These are phyloP conservation scores for Cardamine resedifolia DNA, from an alignment of 345 rosid genomes.

Conservation along the genomic window DNA sequence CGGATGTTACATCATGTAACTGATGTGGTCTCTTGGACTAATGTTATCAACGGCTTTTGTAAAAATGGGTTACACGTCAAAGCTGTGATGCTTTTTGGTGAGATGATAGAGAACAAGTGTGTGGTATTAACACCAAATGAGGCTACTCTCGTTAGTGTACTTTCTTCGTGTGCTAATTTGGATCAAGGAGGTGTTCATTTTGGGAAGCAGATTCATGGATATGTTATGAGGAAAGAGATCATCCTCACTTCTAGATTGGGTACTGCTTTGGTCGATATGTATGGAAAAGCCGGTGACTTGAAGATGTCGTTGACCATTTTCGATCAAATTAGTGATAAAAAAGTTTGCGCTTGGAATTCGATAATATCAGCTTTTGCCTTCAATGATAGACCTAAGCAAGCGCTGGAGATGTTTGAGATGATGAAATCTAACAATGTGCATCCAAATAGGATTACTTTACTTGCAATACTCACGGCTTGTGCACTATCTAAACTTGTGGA, in stretches of 20 bases:
- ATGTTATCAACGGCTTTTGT: conserved; percentile 59
- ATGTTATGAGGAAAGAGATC: conserved; percentile 43
- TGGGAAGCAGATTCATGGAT: conserved; percentile 72
- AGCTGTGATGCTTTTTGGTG: conserved; percentile 46
- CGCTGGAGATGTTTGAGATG: too few relatives aligned
- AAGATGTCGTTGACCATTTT: conserved; percentile 44
- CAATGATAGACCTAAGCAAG: too few relatives aligned
- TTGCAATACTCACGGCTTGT: conserved; percentile 65
- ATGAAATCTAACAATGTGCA: too few relatives aligned
- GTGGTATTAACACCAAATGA: conserved; percentile 54
- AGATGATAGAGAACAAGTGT: conserved; percentile 43
- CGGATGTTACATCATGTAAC: too few relatives aligned
- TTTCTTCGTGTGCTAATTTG: conserved; percentile 62
- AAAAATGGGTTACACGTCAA: conserved; percentile 43
- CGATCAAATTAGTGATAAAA: conserved; percentile 32
- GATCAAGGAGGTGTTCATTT: conserved; percentile 42
- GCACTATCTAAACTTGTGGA: conserved; percentile 53
- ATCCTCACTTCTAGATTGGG: conserved; percentile 41
- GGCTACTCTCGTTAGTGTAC: conserved; percentile 58
- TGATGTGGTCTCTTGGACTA: conserved; percentile 78
- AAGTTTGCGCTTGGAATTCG: conserved; percentile 71
- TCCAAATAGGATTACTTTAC: conserved; percentile 61
- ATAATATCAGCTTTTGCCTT: conserved; percentile 55
- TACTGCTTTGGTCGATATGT: conserved; percentile 64
- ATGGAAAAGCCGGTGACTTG: conserved; percentile 58